phyloP scores from a whole-genome alignment of 768 basidiomycete species.

The Collybia sordida region DNA sequence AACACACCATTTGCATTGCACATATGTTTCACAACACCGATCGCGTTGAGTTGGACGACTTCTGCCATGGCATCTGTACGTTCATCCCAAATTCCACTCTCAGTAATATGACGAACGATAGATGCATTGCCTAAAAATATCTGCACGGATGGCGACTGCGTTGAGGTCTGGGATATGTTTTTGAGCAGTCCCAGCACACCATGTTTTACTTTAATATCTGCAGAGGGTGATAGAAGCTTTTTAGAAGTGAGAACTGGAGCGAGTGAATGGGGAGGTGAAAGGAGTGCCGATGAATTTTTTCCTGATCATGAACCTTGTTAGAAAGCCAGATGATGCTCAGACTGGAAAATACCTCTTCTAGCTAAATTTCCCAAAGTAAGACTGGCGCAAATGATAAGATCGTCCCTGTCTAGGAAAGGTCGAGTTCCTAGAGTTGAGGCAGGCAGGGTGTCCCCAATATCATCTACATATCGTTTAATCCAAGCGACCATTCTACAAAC shows the following conservation, averaged over 20 bases:
- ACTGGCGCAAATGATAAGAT: constrained; percentile 81
- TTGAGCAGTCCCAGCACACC: constrained; percentile 85
- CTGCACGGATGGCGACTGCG: constrained; percentile 59
- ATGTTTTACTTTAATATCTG: constrained; percentile 85
- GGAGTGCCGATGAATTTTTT: constrained; percentile 56
- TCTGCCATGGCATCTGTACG: constrained; percentile 79
- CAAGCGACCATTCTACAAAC: constrained; percentile 74
- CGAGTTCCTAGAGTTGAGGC: constrained; percentile 20
- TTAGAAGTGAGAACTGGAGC: constrained; percentile 59
- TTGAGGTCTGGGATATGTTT: constrained; percentile 73
- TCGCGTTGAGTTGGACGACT: constrained; percentile 82
- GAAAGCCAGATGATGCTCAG: neutral
- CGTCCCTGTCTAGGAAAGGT: constrained; percentile 46
- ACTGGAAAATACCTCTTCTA: constrained; percentile 56
- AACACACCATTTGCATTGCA: constrained; percentile 67
- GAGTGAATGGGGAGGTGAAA: constrained; percentile 65
- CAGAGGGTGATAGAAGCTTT: constrained; percentile 49
- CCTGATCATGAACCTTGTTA: constrained; percentile 36
- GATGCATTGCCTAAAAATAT: constrained; percentile 56
- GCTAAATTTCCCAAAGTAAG: constrained; percentile 82
- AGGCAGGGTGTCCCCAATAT: constrained; percentile 25
- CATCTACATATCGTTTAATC: constrained; percentile 59
- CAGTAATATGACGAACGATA: constrained; percentile 59
- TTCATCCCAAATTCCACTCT: constrained; percentile 68
- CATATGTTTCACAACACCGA: constrained; percentile 88